Base-by-base conservation (phyloP, 257 asterid genomes). In the Cordia subcordata region DNA sequence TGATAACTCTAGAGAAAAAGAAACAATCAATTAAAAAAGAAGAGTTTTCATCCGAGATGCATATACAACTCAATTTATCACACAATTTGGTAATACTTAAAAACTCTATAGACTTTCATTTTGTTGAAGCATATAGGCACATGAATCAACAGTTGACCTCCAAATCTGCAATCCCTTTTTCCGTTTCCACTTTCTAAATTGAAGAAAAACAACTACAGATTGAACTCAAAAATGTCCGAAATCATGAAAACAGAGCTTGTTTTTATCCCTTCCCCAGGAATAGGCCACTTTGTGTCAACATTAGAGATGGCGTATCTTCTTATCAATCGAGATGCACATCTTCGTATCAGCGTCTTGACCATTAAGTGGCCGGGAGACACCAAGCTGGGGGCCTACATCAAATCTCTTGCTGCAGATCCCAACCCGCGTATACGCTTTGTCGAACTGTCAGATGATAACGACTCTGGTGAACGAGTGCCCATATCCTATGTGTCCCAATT, bases 261-360 rank as follows among this genome's bases (percentile, higher is more conserved):
- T 33, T 80, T 87, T 78, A 72, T 84, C 76, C 95, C 95, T 38
- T 51, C 71, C 17, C 78, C 93, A 1, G 77, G 81, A 45, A 77
- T 76, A 55, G 81, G 95, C 45, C 95, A 84, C 71, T 72, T 84
- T 46, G 58, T 69, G 49, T 60, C 94, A 61, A 63, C 81, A 68
- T 75, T 84, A 3, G 81, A 79, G 62, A 18, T 75, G 11, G 84
- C 89, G 65, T 77, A 83, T 75, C 83, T 73, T 69, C 79, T 86
- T 53, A 79, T 75, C 32, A 59, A 55, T 47, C 64, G 75, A 45
- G 74, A 86, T 57, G 12, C 13, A 14, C 72, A 76, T 51, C 68
- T 81, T 52, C 68, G 82, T 19, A 44, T 77, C 70, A 77, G 82
- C 57, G 58, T 83, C 1, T 72, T 84, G 73, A 60, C 71, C 62